phyloP scores from a whole-genome alignment of 2,329 filamentous ascomycete genomes.

The Chrysoporthe deuterocubensis region DNA sequence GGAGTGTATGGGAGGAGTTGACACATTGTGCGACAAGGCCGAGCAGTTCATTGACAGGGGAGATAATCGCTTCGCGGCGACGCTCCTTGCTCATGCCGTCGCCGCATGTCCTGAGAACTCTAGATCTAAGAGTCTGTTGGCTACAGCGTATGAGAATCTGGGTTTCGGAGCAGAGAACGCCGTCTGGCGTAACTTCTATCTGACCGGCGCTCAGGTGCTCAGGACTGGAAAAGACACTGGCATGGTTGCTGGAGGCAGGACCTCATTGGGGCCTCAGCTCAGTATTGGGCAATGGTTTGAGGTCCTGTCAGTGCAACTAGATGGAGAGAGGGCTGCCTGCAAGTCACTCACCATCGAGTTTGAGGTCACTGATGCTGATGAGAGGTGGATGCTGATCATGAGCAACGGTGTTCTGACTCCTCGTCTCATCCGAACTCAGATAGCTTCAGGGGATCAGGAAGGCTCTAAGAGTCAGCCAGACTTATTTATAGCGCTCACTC shows the following conservation, averaged over 20 bases:
- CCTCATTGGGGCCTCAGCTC: constrained; percentile 3
- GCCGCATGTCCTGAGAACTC: constrained; percentile 34
- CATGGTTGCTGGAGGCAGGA: constrained; percentile 5
- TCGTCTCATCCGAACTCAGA: neutral
- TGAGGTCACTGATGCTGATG: constrained; percentile 1
- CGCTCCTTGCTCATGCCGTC: constrained; percentile 42
- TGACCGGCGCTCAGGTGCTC: constrained; percentile 38
- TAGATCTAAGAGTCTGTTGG: constrained; percentile 34
- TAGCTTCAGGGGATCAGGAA: neutral
- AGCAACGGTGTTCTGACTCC: constrained; percentile 22
- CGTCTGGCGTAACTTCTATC: constrained; percentile 46
- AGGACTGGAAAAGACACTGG: constrained; percentile 14
- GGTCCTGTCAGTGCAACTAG: constrained; percentile 14
- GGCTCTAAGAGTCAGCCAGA: neutral
- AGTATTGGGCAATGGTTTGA: constrained; percentile 13
- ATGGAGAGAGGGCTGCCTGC: constrained; percentile 4
- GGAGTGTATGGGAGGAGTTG: constrained; percentile 42
- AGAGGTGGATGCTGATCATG: constrained; percentile 13
- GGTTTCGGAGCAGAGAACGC: constrained; percentile 45
- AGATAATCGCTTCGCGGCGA: constrained; percentile 45
- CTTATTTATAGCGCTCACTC: neutral
- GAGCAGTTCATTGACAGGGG: constrained; percentile 35
- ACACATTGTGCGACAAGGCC: constrained; percentile 38
- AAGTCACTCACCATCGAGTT: constrained; percentile 11
- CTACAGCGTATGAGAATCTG: constrained; percentile 39